Percentiles rank a stretch among this genome's conserved stretches.
phyloP scores from a whole-genome alignment of 129 eudicot species.

The Glebionis coronaria region DNA sequence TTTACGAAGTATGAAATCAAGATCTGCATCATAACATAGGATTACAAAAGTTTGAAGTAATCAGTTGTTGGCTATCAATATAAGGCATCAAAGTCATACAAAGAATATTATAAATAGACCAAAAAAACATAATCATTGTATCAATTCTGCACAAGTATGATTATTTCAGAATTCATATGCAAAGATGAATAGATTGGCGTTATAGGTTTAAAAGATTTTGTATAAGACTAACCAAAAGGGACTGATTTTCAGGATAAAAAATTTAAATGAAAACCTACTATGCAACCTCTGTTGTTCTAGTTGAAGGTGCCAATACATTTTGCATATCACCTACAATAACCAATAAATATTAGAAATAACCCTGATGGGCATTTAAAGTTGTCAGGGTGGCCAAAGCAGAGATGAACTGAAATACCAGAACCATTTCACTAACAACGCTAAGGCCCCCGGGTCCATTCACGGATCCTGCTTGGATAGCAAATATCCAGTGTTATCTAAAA shows the following conservation, averaged over 20 bases:
- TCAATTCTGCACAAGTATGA: no score
- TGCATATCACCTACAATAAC: conserved; percentile 96
- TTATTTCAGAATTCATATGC: no score
- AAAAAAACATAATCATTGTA: no score
- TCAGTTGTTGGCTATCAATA: background rate
- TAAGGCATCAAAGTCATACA: background rate
- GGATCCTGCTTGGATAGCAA: no score
- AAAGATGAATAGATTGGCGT: no score
- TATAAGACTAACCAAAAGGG: conserved; percentile 61
- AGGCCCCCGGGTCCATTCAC: no score
- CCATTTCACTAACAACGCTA: no score
- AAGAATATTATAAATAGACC: background rate
- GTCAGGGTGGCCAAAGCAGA: no score
- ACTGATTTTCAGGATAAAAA: conserved; percentile 82
- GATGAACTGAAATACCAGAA: no score
- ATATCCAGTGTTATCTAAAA: no score
- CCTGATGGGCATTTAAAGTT: no score
- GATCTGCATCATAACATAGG: conserved; percentile 53
- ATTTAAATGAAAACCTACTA: conserved; percentile 85
- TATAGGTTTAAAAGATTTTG: no score
- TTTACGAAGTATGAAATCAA: conserved; percentile 89
- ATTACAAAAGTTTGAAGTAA: background rate
- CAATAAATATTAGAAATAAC: conserved; percentile 34
- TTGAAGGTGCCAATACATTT: conserved; percentile 89
- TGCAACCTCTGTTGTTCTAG: conserved; percentile 94